phyloP scores from a whole-genome alignment of 1,284 basidiomycete species.

The Ceratobasidium sp. region DNA sequence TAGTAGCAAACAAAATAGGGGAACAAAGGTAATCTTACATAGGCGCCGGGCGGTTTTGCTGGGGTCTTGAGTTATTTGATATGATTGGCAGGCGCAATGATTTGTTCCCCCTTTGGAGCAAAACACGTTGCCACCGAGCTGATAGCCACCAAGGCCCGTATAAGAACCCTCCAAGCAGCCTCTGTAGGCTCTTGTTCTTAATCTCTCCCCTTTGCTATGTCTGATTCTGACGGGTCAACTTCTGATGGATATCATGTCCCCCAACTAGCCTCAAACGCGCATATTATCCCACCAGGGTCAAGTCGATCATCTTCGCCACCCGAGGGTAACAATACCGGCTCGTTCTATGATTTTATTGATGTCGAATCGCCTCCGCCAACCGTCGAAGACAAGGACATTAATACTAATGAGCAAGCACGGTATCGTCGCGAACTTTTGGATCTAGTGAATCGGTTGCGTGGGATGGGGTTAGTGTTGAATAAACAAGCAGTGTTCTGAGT shows the following conservation, averaged over 20 bases:
- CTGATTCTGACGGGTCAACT: too few species aligned
- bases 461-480: constrained; percentile 19
- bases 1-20: too few species aligned
- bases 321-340: not conserved
- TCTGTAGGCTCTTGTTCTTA: too few species aligned
- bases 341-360: constrained; percentile 24
- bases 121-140: not conserved
- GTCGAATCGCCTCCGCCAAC: not conserved
- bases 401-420: constrained; percentile 30
- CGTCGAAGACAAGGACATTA: constrained; percentile 19
- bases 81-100: not conserved
- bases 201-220: too few species aligned
- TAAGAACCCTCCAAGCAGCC: not conserved
- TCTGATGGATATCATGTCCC: too few species aligned
- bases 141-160: not conserved
- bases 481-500: not conserved
- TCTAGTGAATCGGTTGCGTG: constrained; percentile 18
- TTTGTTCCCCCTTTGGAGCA: not conserved
- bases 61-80: not conserved
- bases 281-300: too few species aligned
- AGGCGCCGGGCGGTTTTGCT: too few species aligned
- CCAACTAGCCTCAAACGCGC: too few species aligned
- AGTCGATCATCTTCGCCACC: not conserved
- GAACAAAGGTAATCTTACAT: too few species aligned
- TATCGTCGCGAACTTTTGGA: constrained; percentile 32